Evolutionary conservation across 2,329 filamentous ascomycete species (phyloP), one percentile per base, ranked within the genome.

Genomic region (Clarireedia paspali): DNA sequence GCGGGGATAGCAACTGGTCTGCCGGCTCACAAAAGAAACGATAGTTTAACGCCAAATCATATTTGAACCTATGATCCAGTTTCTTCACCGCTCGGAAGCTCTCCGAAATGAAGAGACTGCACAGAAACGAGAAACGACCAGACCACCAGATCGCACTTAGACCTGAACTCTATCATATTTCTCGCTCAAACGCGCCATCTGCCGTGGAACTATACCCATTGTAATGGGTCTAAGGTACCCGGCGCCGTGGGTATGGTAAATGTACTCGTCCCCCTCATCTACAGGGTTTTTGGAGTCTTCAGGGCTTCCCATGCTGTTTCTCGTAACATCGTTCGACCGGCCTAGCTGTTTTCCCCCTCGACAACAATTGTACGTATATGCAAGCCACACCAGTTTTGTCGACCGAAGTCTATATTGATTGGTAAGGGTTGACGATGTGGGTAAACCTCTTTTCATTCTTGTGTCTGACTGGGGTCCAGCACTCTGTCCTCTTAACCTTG

Each of bases 341-440:
- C 30, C 30, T 17, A 38, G n/a, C n/a, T 53, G 39, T 45, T 24
- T 39, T 5, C 26, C 39, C 36, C 38, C 20, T 54, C 42, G 23
- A 53, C 40, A 46, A 23, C 15, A 24, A 17, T 47, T 30, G 27
- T 46, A 55, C 53, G 53, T 55, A 55, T 55, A 50, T 50, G 53
- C 53, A 55, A 50, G 53, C 53, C 53, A 55, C 38, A 20, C 38
- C 34, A 36, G 46, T 55, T 55, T 55, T 15, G 53, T 55, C 47
- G 50, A 55, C 26, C 38, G 24, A 17, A 34, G 34, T 40, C 30
- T 34, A 34, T 24, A 36, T 55, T 55, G 46, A 55, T 55, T 55
- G 46, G 53, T 50, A 34, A 47, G 26, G 42, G 36, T 38, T 46
- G 42, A 26, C 38, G 30, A 44, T 40, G 53, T 47, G 47, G 47